Evolutionary conservation across 305 asterid species (phyloP), one percentile per base, ranked within the genome.

Genomic region (Solanum hybrid): DNA sequence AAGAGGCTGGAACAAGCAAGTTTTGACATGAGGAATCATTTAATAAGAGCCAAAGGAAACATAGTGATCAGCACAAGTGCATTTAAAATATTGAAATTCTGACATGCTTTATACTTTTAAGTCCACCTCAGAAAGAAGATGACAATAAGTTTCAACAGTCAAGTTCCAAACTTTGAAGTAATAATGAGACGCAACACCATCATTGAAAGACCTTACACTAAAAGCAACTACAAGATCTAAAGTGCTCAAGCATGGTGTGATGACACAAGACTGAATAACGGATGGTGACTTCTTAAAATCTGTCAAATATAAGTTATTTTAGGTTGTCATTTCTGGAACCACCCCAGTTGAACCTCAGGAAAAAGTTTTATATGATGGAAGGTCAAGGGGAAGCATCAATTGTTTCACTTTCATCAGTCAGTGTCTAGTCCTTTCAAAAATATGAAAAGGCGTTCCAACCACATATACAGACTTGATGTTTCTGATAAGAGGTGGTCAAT

Each of bases 1-100:
- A 97, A 97, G 76, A 96, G 97, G 96, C 99, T 97, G 96, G 81
- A 46, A 88, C 36, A 88, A 88, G 40, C 87, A 46, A 46, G 29
- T 84, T 40, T 84, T 84, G 73, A 46, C 73, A 46, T 84, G 87
- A 84, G 73, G 73, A 46, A 29, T 82, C 87, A 82, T 40, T 80
- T 80, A 17, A 13, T 80, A 40, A 80, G 75, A 46, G 40, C 38
- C 87, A 82, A 82, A 46, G 17, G 73, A 46, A 29, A 29, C 87
- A 82, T 5, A 46, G 40, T 82, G 69, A 81, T 81, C 24, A 42
- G 16, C 86, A 27, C 86, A 42, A 81, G 37, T 81, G 24, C 87
- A 46, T 82, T 82, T 29, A 4, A 10, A 42, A 42, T 46, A 82
- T 46, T 5, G 20, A 10, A 82, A 27, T 29, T 46, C 87, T 51